Evolutionary conservation across 371 early-diverging fungal species (phyloP).

Genomic region (Apophysomyces ossiformis): DNA sequence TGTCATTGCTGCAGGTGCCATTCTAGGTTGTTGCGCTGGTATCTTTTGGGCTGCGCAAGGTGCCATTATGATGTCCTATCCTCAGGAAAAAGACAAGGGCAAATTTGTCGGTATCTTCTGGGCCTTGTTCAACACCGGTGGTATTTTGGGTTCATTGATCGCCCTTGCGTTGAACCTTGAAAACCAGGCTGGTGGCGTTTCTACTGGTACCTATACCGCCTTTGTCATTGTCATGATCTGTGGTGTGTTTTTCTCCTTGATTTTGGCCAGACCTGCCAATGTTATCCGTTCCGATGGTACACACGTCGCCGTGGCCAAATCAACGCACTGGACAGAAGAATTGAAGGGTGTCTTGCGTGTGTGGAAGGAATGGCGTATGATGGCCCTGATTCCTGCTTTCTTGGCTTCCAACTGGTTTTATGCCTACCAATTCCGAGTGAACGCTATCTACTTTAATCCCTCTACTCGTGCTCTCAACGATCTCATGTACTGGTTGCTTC

Average conservation of each 20-base stretch:
- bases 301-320: slow-evolving; percentile 50
- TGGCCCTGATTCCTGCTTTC: slow-evolving; percentile 70
- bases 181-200: slow-evolving; percentile 35
- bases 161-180: slow-evolving; percentile 65
- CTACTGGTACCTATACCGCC: slow-evolving; percentile 61
- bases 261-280: slow-evolving; percentile 56
- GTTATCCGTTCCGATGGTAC: slow-evolving; percentile 66
- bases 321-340: slow-evolving; percentile 54
- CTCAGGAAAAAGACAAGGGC: slow-evolving; percentile 65
- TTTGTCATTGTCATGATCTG: slow-evolving; percentile 64
- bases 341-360: slow-evolving; percentile 57
- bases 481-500: slow-evolving; percentile 67
- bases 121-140: slow-evolving; percentile 79
- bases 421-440: slow-evolving; percentile 64
- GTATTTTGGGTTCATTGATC: slow-evolving; percentile 72
- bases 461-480: slow-evolving; percentile 69
- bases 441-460: slow-evolving; percentile 53
- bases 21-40: slow-evolving; percentile 62
- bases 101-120: slow-evolving; percentile 71
- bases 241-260: slow-evolving; percentile 54
- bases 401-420: slow-evolving; percentile 72
- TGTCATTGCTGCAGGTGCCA: slow-evolving; percentile 55
- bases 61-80: slow-evolving; percentile 64
- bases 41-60: slow-evolving; percentile 67
- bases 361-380: slow-evolving; percentile 59